Conservation (phyloP, 495 filamentous ascomycete genomes). For the Talaromyces proteolyticus region DNA sequence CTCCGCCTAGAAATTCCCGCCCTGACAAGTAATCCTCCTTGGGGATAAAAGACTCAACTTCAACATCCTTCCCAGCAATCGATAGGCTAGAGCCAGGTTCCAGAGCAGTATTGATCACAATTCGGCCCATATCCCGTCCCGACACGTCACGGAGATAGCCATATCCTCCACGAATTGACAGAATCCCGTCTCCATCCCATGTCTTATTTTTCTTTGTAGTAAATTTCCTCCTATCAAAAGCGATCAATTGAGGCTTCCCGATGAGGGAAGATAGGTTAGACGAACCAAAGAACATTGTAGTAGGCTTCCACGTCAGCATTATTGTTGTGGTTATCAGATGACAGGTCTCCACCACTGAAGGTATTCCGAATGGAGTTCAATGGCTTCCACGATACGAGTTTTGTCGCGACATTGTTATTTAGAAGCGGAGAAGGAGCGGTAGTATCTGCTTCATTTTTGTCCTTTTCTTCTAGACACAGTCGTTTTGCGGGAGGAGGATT, state of each 20-base stretch:
- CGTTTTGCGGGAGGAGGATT: slow-evolving; percentile 21
- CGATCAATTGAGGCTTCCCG: not conserved
- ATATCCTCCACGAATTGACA: slow-evolving; percentile 51
- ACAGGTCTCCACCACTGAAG: slow-evolving; percentile 5
- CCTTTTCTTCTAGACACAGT: slow-evolving; percentile 15
- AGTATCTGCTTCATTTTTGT: slow-evolving; percentile 5
- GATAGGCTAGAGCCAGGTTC: slow-evolving; percentile 58
- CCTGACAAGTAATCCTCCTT: slow-evolving; percentile 61
- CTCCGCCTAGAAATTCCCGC: slow-evolving; percentile 36
- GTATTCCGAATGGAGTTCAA: slow-evolving; percentile 26
- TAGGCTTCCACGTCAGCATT: slow-evolving; percentile 35
- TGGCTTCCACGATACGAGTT: slow-evolving; percentile 15
- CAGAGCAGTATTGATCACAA: slow-evolving; percentile 46
- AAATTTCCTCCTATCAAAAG: slow-evolving; percentile 58
- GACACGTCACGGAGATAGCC: slow-evolving; percentile 58
- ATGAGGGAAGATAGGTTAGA: slow-evolving; percentile 1
- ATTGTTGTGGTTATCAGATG: slow-evolving; percentile 1
- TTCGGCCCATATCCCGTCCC: slow-evolving; percentile 63
- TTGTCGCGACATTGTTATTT: not conserved
- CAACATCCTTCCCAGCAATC: slow-evolving; percentile 67
- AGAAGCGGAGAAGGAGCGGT: not conserved
- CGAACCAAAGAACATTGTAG: slow-evolving; percentile 65
- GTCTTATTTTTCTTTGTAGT: slow-evolving; percentile 80
- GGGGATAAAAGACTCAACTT: slow-evolving; percentile 60
- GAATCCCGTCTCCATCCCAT: slow-evolving; percentile 79